phyloP scores from a whole-genome alignment of 169 alveolate genomes.

The Plasmodium gallinaceum region DNA sequence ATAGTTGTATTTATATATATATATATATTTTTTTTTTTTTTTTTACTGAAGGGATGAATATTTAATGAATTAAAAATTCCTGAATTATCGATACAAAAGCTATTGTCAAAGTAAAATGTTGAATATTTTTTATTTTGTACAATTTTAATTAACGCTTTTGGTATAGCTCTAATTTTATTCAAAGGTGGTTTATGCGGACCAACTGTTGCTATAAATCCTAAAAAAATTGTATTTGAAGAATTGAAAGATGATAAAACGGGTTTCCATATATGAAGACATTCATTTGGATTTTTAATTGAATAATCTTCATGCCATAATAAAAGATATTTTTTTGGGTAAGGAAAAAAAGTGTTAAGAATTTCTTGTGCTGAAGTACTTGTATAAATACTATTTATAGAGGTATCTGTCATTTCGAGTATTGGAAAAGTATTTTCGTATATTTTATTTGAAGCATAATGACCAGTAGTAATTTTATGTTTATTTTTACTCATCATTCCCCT shows the following conservation, averaged over 20 bases:
- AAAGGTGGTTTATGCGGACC: constrained; percentile 75
- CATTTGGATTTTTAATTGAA: constrained; percentile 66
- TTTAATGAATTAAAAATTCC: constrained; percentile 39
- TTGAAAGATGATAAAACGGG: constrained; percentile 56
- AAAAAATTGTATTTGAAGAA: constrained; percentile 23
- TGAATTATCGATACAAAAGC: constrained; percentile 60
- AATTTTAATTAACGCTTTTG: constrained; percentile 45
- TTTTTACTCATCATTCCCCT: constrained; percentile 79
- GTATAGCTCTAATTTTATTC: constrained; percentile 73
- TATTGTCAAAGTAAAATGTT: constrained; percentile 62
- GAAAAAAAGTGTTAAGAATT: constrained; percentile 55
- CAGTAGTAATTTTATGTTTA: constrained; percentile 66
- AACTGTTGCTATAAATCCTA: constrained; percentile 49
- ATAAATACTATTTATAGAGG: constrained; percentile 74
- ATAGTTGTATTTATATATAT: background rate
- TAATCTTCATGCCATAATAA: constrained; percentile 78
- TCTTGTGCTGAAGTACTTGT: constrained; percentile 73
- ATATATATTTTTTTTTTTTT: background rate
- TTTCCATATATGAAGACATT: constrained; percentile 77
- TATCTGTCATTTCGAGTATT: constrained; percentile 70
- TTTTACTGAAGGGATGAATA: constrained; percentile 60
- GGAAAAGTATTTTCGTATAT: constrained; percentile 41
- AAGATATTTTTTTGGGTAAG: constrained; percentile 70
- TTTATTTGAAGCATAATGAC: constrained; percentile 74
- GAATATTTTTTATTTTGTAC: constrained; percentile 24